Conservation (phyloP, 1,284 basidiomycete genomes). For the Austroboletus niveus region DNA sequence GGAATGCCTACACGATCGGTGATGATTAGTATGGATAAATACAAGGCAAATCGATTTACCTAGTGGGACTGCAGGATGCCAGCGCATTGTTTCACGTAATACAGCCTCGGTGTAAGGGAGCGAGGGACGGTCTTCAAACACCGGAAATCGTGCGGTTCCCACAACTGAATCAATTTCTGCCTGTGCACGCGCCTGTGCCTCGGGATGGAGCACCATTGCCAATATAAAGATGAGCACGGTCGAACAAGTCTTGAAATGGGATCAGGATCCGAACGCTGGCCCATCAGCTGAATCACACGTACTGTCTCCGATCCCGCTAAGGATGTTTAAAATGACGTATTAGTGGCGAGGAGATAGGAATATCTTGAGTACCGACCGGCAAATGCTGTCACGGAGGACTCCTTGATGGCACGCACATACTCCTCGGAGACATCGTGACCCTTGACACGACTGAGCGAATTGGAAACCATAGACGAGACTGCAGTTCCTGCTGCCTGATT, state of each 20-base stretch:
- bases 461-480: constrained; percentile 28
- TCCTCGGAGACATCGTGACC: constrained; percentile 2
- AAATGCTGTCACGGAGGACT: constrained; percentile 31
- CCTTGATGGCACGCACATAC: constrained; percentile 26
- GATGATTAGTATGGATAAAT: not conserved
- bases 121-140: constrained; percentile 28
- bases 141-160: constrained; percentile 24
- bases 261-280: not conserved
- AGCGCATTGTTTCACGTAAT: constrained; percentile 29
- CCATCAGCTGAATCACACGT: not conserved
- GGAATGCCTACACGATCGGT: constrained; percentile 24
- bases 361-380: constrained; percentile 21
- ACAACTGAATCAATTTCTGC: constrained; percentile 27
- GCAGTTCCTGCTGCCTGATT: constrained; percentile 28
- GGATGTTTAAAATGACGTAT: not conserved
- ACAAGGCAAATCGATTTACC: constrained; percentile 7
- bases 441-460: constrained; percentile 19
- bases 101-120: constrained; percentile 31
- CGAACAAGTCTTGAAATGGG: constrained; percentile 24
- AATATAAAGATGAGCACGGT: constrained; percentile 26
- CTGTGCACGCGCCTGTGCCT: constrained; percentile 27
- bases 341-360: not conserved
- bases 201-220: constrained; percentile 31
- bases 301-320: constrained; percentile 33
- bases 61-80: constrained; percentile 28